phyloP scores from a whole-genome alignment of 1,284 basidiomycete species.

The Ceratobasidium sp. region DNA sequence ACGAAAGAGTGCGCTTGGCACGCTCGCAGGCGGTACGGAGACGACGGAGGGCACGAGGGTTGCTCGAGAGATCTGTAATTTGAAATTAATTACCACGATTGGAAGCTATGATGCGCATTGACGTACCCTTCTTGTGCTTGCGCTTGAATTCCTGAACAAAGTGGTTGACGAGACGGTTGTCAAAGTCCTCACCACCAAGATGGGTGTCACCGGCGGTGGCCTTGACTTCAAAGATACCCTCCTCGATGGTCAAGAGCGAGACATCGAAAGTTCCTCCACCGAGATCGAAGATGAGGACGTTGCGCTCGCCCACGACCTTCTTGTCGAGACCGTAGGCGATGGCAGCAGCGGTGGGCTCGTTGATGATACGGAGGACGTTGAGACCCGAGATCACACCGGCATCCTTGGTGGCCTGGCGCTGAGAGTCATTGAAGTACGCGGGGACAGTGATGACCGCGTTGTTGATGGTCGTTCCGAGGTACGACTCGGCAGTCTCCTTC shows the following conservation, averaged over 20 bases:
- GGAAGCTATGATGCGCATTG: background rate
- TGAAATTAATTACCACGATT: conserved; percentile 28
- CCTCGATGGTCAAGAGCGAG: conserved; percentile 76
- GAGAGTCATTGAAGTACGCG: conserved; percentile 73
- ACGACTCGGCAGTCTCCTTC: conserved; percentile 60
- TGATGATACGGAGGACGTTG: conserved; percentile 67
- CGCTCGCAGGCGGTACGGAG: conserved; percentile 67
- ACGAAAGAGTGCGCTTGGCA: conserved; percentile 68
- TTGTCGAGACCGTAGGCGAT: conserved; percentile 61
- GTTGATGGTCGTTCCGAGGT: conserved; percentile 57
- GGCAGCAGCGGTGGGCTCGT: conserved; percentile 69
- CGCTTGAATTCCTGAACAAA: conserved; percentile 74
- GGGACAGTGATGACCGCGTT: conserved; percentile 58
- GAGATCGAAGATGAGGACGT: conserved; percentile 72
- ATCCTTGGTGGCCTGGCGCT: conserved; percentile 63
- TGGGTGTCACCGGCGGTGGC: conserved; percentile 83
- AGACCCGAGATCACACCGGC: conserved; percentile 60
- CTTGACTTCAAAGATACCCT: conserved; percentile 79
- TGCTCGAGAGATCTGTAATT: conserved; percentile 55
- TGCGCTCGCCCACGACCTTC: conserved; percentile 58
- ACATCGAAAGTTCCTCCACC: conserved; percentile 81
- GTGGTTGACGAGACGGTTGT: conserved; percentile 70
- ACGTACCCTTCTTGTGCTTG: conserved; percentile 67
- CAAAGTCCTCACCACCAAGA: conserved; percentile 72
- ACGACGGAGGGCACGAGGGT: conserved; percentile 66